Percentiles rank a stretch among this genome's conserved stretches.
Evolutionary conservation across 2,329 filamentous ascomycete genomes (phyloP).

Genomic region (Claviceps purpurea): DNA sequence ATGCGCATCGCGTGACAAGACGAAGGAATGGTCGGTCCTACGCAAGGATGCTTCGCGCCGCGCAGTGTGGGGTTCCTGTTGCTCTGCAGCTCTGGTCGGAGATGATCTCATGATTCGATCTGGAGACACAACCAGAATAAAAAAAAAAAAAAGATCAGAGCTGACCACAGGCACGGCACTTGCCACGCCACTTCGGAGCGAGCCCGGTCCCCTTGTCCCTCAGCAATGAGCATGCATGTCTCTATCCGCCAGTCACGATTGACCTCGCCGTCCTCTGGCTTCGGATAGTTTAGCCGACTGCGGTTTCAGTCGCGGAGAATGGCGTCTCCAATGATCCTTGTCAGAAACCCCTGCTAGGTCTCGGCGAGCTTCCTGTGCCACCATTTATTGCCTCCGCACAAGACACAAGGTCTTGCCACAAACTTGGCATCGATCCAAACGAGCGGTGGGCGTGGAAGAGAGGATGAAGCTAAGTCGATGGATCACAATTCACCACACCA

Average conservation of each 20-base stretch:
- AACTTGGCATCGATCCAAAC: neutral
- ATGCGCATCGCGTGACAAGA: neutral
- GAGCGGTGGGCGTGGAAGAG: no score
- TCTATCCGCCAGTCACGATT: neutral
- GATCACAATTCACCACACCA: no score
- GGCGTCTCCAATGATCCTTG: neutral
- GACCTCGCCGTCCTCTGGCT: constrained; percentile 1
- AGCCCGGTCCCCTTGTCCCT: neutral
- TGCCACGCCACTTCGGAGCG: neutral
- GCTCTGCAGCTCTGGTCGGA: neutral
- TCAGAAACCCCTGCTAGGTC: neutral
- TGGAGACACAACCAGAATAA: neutral
- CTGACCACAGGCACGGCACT: neutral
- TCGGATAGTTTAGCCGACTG: constrained; percentile 6
- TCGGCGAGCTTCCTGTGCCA: neutral
- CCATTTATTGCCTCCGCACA: neutral
- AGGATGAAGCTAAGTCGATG: no score
- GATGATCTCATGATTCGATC: neutral
- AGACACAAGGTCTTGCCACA: neutral
- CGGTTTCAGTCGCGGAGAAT: constrained; percentile 4
- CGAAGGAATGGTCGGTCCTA: neutral
- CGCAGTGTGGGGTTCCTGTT: neutral
- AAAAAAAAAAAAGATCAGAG: neutral
- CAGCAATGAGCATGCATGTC: neutral
- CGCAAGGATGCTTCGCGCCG: neutral